Base-by-base conservation (phyloP, 2,329 filamentous ascomycete genomes). In the Nakataea oryzae region DNA sequence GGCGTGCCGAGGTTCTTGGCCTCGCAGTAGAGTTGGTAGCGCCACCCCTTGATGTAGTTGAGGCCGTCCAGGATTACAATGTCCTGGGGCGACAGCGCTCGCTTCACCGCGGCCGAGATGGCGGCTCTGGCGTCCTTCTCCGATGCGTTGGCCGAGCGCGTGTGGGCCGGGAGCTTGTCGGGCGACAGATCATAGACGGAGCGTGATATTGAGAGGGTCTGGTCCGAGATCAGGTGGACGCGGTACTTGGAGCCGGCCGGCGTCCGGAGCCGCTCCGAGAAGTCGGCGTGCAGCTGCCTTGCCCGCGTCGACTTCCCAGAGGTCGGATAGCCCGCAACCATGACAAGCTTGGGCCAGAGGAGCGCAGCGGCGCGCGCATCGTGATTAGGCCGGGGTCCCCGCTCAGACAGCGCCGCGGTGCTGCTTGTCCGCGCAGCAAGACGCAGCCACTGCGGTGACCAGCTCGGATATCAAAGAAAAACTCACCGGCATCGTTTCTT, bases 41-140 rank as follows among this genome's bases (percentile, higher is more conserved):
- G 82, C 84, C 90, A 95, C 50, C 90, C 91, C 74, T 95, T 95
- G 76, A 96, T 96, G 75, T 95, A 96, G 74, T 95, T 95, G 64
- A 90, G 77, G 1, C 87, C 86, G 71, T 96, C 90, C 21, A 91
- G 83, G 58, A 96, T 84, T 61, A 95, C 89, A 63, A 96, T 86
- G 69, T 91, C 88, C 69, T 85, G 85, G 62, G 86, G 82, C 64
- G 83, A 86, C 32, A 96, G 79, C 59, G 86, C 82, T 56, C 90
- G 82, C 78, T 93, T 93, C 57, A 93, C 87, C 64, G 90, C 89
- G 64, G 83, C 90, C 72, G 89, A 91, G 62, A 91, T 79, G 55
- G 85, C 81, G 1, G 90, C 90, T 29, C 90, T 85, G 1, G 90
- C 90, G 75, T 93, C 88, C 73, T 96, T 96, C 71, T 96, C 90